Evolutionary conservation across 306 rosid genomes (phyloP).

Genomic region (Quercus variabilis): DNA sequence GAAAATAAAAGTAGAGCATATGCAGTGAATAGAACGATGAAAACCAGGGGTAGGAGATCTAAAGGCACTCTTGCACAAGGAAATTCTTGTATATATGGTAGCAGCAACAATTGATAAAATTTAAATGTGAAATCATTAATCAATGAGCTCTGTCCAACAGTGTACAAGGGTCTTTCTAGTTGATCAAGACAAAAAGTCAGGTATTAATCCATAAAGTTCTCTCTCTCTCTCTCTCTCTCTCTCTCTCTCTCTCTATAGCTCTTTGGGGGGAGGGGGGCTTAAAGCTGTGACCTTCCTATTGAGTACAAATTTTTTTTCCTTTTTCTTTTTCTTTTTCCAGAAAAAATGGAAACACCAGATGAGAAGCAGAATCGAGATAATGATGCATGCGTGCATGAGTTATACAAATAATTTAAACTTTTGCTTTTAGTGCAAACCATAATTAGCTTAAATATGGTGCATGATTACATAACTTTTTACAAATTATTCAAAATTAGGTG

Average conservation of each 20-base stretch:
- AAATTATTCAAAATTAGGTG: not conserved
- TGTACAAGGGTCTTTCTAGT: not conserved
- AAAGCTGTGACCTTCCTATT: not conserved
- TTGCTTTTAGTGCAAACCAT: not conserved
- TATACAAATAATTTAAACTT: not conserved
- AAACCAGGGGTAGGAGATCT: not conserved
- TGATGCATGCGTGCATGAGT: not conserved
- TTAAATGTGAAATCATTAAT: not conserved
- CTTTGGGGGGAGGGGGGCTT: not conserved
- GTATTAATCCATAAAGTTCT: too few species aligned
- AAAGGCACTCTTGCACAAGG: not conserved
- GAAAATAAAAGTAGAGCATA: slow-evolving; percentile 8
- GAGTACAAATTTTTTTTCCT: not conserved
- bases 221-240: too few species aligned
- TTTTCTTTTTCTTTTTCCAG: too few species aligned
- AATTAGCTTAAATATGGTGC: slow-evolving; percentile 5
- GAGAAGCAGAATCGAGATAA: not conserved
- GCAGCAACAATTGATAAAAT: not conserved
- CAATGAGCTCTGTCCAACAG: not conserved
- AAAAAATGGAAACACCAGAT: not conserved
- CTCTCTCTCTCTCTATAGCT: too few species aligned
- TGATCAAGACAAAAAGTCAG: not conserved
- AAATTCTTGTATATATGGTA: not conserved
- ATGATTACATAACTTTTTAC: not conserved
- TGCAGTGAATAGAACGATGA: slow-evolving; percentile 1